Evolutionary conservation across 2,329 filamentous ascomycete genomes (phyloP), one percentile per base, ranked within the genome.

Genomic region (Clarireedia monteithiana): DNA sequence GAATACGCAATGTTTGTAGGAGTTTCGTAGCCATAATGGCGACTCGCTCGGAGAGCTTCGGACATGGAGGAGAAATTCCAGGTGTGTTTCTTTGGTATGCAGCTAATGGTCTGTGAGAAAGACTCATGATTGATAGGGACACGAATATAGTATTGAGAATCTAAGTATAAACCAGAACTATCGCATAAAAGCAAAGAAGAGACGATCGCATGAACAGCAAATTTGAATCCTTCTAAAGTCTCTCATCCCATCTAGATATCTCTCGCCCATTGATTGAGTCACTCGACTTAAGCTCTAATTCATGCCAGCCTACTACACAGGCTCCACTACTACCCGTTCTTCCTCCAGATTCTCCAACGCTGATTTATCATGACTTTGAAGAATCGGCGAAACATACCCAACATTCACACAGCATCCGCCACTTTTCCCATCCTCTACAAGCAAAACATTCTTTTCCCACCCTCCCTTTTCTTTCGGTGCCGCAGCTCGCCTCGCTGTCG

Each of bases 361-460:
- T 34, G 30, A 34, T 34, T 34, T 34, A 34, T 34, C 40, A 44
- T 44, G 40, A 44, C n/a, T 15, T 23, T 34, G 30, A 34, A 34
- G 47, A 30, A 26, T 26, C 5, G 27, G 36, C 44, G 34, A 23
- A 40, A 65, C 73, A 62, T 69, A 78, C 75, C 76, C 77, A 62
- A 79, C 77, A 63, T 79, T 79, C 55, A 80, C 76, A 66, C 76
- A 79, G 45, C 72, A 75, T 51, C 75, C 76, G 34, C 76, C 77
- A 27, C 72, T 73, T 24, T 70, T 68, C 24, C 74, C 73, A 59
- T 74, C 75, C 62, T 79, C 75, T 44, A 80, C 71, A 55, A 79
- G 72, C 60, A 78, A 60, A 4, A 74, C 76, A 68, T 77, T 78
- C 57, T 73, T 73, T 17, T 73, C 72, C 66, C 79, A 78, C 74